phyloP scores from a whole-genome alignment of 192 early-diverging fungal species.

The Entophlyctis luteolus region DNA sequence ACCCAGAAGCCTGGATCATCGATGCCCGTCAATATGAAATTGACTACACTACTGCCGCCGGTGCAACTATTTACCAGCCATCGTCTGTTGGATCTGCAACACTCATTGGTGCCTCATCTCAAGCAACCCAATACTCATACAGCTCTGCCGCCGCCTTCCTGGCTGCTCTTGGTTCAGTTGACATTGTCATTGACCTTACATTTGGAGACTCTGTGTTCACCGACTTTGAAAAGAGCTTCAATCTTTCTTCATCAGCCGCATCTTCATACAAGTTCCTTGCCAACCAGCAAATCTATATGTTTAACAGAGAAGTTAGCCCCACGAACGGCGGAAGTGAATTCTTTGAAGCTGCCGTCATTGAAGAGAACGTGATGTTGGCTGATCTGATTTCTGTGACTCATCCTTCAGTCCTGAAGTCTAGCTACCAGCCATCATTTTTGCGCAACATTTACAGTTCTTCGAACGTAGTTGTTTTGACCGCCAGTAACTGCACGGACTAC shows the following conservation, averaged over 20 bases:
- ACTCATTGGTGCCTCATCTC: not conserved
- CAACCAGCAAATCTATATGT: slow-evolving; percentile 30
- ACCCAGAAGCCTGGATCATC: slow-evolving; percentile 42
- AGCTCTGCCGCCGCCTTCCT: slow-evolving; percentile 22
- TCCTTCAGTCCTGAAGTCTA: slow-evolving; percentile 6
- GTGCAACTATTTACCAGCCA: slow-evolving; percentile 1
- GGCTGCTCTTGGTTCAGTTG: slow-evolving; percentile 20
- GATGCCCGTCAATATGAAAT: slow-evolving; percentile 46
- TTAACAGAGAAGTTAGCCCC: slow-evolving; percentile 12
- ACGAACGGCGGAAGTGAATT: slow-evolving; percentile 23
- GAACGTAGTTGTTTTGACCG: slow-evolving; percentile 7
- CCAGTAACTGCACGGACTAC: slow-evolving; percentile 14
- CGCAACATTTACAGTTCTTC: slow-evolving; percentile 21
- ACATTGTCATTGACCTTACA: slow-evolving; percentile 34
- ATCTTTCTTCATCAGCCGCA: slow-evolving; percentile 19
- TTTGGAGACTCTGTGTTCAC: slow-evolving; percentile 15
- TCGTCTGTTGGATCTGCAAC: not conserved
- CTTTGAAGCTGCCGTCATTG: slow-evolving; percentile 30
- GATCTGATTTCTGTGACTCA: slow-evolving; percentile 28
- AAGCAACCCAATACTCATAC: slow-evolving; percentile 22
- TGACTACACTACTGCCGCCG: slow-evolving; percentile 39
- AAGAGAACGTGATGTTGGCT: slow-evolving; percentile 27
- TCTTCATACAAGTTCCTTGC: slow-evolving; percentile 28
- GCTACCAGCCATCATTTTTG: slow-evolving; percentile 27
- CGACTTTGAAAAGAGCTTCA: slow-evolving; percentile 16